Evolutionary conservation across 352 stramenopile genomes (phyloP).

Genomic region (Globisporangium paroecandrum): DNA sequence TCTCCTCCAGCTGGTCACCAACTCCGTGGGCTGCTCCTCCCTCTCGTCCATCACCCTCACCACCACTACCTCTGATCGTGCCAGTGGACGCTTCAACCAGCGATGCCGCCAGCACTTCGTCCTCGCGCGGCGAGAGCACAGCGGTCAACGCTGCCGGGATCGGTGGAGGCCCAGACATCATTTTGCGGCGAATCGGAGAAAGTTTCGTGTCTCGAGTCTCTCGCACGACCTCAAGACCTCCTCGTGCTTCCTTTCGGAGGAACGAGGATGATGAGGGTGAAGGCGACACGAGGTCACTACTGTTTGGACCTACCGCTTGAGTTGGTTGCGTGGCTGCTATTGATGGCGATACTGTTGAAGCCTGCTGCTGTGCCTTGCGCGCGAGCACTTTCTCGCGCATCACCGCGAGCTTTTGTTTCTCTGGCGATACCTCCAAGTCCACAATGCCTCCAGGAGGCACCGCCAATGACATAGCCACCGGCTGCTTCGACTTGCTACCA

Average conservation of each 20-base stretch:
- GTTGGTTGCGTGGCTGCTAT: background rate
- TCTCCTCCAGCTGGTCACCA: constrained; percentile 12
- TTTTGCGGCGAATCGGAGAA: constrained; percentile 45
- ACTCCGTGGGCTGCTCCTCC: background rate
- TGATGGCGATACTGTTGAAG: background rate
- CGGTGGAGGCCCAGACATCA: constrained; percentile 30
- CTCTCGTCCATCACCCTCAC: background rate
- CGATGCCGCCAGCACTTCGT: constrained; percentile 32
- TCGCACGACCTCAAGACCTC: background rate
- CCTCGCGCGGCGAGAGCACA: constrained; percentile 37
- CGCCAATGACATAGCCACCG: constrained; percentile 8
- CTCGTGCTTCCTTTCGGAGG: background rate
- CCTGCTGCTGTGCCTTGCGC: constrained; percentile 16
- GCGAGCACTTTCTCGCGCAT: constrained; percentile 49
- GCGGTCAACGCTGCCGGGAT: constrained; percentile 11
- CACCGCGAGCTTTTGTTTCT: constrained; percentile 35
- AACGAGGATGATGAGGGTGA: background rate
- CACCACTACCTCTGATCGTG: background rate
- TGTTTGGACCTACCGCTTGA: constrained; percentile 4
- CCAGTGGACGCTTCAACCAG: background rate
- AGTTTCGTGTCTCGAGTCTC: constrained; percentile 18
- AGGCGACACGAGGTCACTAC: background rate
- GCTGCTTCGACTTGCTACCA: background rate
- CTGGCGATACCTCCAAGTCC: constrained; percentile 17
- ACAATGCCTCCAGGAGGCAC: constrained; percentile 4